phyloP scores from a whole-genome alignment of 1,284 basidiomycete species.

The Pseudozyma thailandica region DNA sequence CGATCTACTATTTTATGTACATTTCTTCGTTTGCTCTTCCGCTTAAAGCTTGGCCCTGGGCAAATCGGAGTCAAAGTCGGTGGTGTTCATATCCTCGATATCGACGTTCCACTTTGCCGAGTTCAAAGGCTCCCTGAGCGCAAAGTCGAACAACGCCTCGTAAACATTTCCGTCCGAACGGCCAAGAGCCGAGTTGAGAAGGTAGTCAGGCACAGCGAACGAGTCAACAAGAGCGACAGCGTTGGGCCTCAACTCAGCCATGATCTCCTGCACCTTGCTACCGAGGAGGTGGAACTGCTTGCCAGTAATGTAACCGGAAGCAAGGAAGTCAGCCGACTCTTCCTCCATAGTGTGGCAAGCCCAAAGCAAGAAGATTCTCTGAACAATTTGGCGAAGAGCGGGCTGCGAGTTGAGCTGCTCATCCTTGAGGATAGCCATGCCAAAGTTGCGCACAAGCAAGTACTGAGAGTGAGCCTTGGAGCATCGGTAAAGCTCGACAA shows the following conservation, averaged over 20 bases:
- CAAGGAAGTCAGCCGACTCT: conserved; percentile 68
- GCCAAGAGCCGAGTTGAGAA: conserved; percentile 68
- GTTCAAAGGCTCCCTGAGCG: conserved; percentile 57
- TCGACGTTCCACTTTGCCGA: conserved; percentile 67
- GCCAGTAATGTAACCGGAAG: conserved; percentile 67
- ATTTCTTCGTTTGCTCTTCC: not conserved
- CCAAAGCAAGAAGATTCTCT: conserved; percentile 60
- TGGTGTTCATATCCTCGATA: conserved; percentile 57
- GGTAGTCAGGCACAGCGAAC: conserved; percentile 67
- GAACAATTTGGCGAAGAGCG: conserved; percentile 68
- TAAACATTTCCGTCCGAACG: conserved; percentile 67
- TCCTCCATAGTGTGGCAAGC: conserved; percentile 58
- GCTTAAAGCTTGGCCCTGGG: conserved; percentile 49
- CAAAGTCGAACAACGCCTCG: conserved; percentile 64
- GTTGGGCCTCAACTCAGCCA: conserved; percentile 67
- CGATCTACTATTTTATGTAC: not conserved
- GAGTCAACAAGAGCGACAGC: conserved; percentile 64
- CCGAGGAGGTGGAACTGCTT: conserved; percentile 67
- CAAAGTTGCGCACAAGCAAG: conserved; percentile 68
- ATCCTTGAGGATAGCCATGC: conserved; percentile 68
- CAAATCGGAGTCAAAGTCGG: conserved; percentile 51
- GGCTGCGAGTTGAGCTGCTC: conserved; percentile 66
- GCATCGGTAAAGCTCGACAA: conserved; percentile 68
- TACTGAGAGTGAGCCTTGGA: conserved; percentile 58
- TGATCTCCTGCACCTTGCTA: conserved; percentile 65